Percentiles rank a stretch among this genome's conserved stretches.
Conservation (phyloP, 2,329 filamentous ascomycete species). For the Trichoderma hamatum region DNA sequence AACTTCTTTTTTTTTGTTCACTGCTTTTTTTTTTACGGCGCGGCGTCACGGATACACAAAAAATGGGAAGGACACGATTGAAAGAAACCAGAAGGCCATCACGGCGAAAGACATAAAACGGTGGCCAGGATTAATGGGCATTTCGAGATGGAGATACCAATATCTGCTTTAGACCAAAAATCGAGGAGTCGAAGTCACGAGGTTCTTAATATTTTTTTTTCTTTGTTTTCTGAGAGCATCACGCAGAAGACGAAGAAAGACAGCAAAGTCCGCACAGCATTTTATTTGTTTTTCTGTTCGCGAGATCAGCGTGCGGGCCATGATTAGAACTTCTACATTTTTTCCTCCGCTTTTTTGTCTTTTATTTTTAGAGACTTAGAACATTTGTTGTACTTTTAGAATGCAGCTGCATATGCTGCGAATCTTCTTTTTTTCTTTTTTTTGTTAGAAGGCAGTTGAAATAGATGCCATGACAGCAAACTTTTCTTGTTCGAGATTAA, state of each 20-base stretch:
- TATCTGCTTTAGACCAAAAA: conserved; percentile 20
- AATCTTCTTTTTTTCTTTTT: not conserved
- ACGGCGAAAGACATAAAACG: conserved; percentile 4
- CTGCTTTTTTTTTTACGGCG: not conserved
- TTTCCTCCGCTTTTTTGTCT: not conserved
- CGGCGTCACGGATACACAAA: conserved; percentile 18
- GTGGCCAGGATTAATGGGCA: conserved; percentile 17
- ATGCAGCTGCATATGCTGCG: not conserved
- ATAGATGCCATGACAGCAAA: conserved; percentile 6
- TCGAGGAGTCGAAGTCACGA: not conserved
- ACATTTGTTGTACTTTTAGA: conserved; percentile 16
- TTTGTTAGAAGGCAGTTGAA: conserved; percentile 12
- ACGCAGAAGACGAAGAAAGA: not conserved
- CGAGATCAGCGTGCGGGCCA: conserved; percentile 19
- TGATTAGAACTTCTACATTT: conserved; percentile 5
- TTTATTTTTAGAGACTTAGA: conserved; percentile 9
- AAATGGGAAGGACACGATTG: not conserved
- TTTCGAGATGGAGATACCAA: conserved; percentile 12
- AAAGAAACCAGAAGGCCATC: not conserved
- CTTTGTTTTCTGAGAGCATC: not conserved
- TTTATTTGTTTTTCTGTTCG: not conserved
- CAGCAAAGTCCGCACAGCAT: conserved; percentile 6
- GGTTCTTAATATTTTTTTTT: not conserved
- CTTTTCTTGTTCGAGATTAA: not conserved
- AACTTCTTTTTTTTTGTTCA: not conserved